Conservation (phyloP, 1,284 basidiomycete species). For the Cronartium quercuum region DNA sequence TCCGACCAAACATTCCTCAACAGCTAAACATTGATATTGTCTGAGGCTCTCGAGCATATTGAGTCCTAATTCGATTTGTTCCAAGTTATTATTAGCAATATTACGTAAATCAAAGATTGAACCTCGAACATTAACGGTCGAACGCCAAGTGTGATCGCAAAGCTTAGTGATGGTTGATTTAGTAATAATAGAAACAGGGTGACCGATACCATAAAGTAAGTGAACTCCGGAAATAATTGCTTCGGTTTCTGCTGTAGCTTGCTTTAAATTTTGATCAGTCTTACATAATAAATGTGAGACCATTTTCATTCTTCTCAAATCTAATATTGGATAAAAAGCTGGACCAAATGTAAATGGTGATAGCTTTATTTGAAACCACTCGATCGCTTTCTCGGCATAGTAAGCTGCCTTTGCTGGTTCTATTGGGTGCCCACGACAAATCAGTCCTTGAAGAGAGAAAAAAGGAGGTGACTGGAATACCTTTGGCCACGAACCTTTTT, state of each 20-base stretch:
- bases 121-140: neutral
- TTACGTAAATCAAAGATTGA: neutral
- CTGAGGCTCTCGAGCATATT: slow-evolving; percentile 12
- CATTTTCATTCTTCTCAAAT: slow-evolving; percentile 29
- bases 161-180: slow-evolving; percentile 9
- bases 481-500: neutral
- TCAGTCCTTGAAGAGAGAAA: neutral
- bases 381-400: slow-evolving; percentile 34
- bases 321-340: slow-evolving; percentile 32
- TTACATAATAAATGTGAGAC: slow-evolving; percentile 11
- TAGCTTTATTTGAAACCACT: slow-evolving; percentile 35
- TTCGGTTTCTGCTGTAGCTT: slow-evolving; percentile 19
- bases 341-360: slow-evolving; percentile 32
- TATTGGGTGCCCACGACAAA: neutral
- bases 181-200: slow-evolving; percentile 20
- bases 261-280: slow-evolving; percentile 6
- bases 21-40: slow-evolving; percentile 12
- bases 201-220: slow-evolving; percentile 7
- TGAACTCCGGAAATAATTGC: slow-evolving; percentile 16
- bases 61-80: slow-evolving; percentile 18
- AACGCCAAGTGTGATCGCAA: slow-evolving; percentile 8
- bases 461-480: neutral
- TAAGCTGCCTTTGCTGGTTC: slow-evolving; percentile 35
- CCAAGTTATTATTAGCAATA: slow-evolving; percentile 6
- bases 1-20: slow-evolving; percentile 24